phyloP scores from a whole-genome alignment of 1,284 basidiomycete genomes.

The Papiliotrema laurentii region DNA sequence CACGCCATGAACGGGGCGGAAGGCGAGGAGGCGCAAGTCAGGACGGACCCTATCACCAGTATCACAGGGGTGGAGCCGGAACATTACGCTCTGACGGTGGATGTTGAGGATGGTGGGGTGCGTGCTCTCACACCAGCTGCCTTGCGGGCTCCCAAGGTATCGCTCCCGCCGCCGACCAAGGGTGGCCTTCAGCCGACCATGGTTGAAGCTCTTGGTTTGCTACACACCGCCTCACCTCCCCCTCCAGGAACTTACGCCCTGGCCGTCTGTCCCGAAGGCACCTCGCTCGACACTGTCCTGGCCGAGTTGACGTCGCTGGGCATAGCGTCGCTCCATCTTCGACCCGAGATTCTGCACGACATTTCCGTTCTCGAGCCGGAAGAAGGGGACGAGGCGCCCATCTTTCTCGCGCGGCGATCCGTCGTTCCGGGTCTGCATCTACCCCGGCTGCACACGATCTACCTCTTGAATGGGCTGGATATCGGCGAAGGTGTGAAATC shows the following conservation, averaged over 20 bases:
- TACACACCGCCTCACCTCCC: constrained; percentile 23
- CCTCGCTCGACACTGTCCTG: constrained; percentile 12
- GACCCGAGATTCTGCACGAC: constrained; percentile 19
- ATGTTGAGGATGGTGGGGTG: constrained; percentile 14
- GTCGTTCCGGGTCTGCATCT: constrained; percentile 30
- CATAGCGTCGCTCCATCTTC: constrained; percentile 5
- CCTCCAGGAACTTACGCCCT: constrained; percentile 24
- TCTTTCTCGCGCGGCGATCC: constrained; percentile 19
- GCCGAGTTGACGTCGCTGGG: constrained; percentile 17
- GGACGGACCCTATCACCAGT: neutral
- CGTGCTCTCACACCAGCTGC: neutral
- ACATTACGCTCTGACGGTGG: constrained; percentile 25
- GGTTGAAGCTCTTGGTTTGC: constrained; percentile 26
- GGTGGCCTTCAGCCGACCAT: constrained; percentile 1
- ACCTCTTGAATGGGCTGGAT: constrained; percentile 32
- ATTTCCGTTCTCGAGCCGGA: constrained; percentile 2
- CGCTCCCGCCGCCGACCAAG: neutral
- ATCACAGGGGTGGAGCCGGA: constrained; percentile 6
- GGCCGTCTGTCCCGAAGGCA: constrained; percentile 23
- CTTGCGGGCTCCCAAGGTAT: neutral
- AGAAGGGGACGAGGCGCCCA: neutral
- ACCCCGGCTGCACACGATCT: constrained; percentile 24
- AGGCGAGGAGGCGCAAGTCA: constrained; percentile 3
- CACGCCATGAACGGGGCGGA: too few relatives aligned
- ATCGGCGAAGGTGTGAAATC: constrained; percentile 11